Evolutionary conservation across 2,329 filamentous ascomycete genomes (phyloP).

Genomic region (Knufia petricola): DNA sequence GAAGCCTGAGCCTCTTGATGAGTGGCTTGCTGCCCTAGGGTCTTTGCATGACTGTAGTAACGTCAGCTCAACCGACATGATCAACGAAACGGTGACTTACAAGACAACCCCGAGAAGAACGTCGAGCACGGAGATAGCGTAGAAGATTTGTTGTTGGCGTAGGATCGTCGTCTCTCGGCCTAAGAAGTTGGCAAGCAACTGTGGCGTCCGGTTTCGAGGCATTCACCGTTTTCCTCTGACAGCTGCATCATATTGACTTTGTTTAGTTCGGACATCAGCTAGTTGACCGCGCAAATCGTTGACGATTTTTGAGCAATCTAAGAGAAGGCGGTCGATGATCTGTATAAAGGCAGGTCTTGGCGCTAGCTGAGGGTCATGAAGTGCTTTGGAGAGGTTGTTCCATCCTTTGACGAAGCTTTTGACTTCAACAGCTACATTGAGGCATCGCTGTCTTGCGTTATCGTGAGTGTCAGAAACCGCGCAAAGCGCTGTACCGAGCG

Average conservation of each 20-base stretch:
- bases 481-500: not conserved
- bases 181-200: constrained; percentile 5
- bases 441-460: constrained; percentile 4
- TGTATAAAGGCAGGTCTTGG: constrained; percentile 1
- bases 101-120: constrained; percentile 5
- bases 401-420: constrained; percentile 8
- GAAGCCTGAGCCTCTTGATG: constrained; percentile 7
- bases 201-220: not conserved
- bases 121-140: constrained; percentile 8
- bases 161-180: constrained; percentile 3
- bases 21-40: not conserved
- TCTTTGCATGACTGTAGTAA: constrained; percentile 3
- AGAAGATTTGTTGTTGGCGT: constrained; percentile 2
- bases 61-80: not conserved
- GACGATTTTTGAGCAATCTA: constrained; percentile 6
- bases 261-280: not conserved
- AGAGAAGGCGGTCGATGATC: constrained; percentile 3
- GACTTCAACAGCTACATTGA: constrained; percentile 5
- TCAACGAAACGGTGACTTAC: not conserved
- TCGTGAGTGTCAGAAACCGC: constrained; percentile 4
- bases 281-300: constrained; percentile 5
- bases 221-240: constrained; percentile 2
- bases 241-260: constrained; percentile 3
- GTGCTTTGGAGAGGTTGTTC: constrained; percentile 6
- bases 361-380: constrained; percentile 6